These are phyloP conservation scores for Colletotrichum sp. DNA, from an alignment of 2,329 filamentous ascomycete genomes.

Conservation along the genomic window DNA sequence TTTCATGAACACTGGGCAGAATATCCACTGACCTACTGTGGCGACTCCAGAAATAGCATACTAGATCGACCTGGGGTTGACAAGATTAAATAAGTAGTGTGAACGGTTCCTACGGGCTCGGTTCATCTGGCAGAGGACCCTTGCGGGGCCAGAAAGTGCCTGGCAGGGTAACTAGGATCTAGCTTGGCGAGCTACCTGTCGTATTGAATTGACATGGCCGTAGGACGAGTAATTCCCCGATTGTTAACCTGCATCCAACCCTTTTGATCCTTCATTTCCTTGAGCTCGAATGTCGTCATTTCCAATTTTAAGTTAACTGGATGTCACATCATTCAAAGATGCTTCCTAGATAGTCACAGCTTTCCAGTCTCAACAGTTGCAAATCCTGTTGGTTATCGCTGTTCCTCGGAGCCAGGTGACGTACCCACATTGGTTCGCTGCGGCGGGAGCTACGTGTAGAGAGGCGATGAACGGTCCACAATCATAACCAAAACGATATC, in stretches of 20 bases:
- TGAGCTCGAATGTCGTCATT: background rate
- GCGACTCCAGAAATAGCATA: background rate
- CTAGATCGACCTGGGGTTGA: background rate
- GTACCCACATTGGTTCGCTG: too few species aligned
- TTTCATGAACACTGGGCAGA: background rate
- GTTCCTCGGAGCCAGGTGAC: too few species aligned
- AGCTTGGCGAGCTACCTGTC: background rate
- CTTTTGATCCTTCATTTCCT: background rate
- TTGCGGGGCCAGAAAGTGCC: background rate
- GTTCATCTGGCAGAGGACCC: background rate
- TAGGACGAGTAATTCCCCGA: background rate
- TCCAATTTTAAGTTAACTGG: too few species aligned
- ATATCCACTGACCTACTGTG: background rate
- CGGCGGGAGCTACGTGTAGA: too few species aligned
- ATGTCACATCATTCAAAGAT: too few species aligned
- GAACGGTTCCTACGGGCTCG: background rate
- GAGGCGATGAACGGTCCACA: too few species aligned
- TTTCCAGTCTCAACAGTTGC: too few species aligned
- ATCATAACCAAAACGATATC: rapidly evolving
- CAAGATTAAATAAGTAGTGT: background rate
- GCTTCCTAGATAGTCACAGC: too few species aligned
- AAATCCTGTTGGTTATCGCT: too few species aligned
- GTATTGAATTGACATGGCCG: background rate
- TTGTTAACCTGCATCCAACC: background rate
- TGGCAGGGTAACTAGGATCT: background rate